Base-by-base conservation (phyloP, 768 basidiomycete species). In the Scleroderma citrinum region DNA sequence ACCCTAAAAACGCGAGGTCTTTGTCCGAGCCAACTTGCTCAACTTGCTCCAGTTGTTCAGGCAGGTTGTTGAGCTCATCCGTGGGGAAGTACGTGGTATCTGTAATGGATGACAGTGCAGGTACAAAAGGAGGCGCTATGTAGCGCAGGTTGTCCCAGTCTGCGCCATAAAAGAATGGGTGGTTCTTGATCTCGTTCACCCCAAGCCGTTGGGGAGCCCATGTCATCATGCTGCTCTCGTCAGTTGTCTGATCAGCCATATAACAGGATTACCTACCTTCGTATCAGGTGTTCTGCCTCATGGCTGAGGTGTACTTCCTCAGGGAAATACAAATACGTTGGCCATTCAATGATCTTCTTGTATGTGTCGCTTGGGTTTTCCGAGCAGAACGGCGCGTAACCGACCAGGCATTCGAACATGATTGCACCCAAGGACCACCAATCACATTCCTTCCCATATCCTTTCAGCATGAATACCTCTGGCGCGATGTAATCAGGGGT, bases 351-450 rank as follows among this genome's bases (percentile, higher is more conserved):
- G 60, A 99, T 98, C 73, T 98, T 98, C 64, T 92, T 87, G 74
- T 99, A 99, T 16, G 94, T 97, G 64, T 99, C 95, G 56, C 87
- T 89, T 14, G 95, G 94, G 61, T 92, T 92, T 63, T 97, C 93
- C 4, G 92, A 83, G 69, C 95, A 99, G 78, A 97, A 97, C 5
- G 94, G 95, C 14, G 95, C 93, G 65, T 94, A 98, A 52, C 95
- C 95, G 55, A 97, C 92, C 31, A 99, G 75, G 69, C 95, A 98
- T 69, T 99, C 95, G 64, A 94, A 99, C 83, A 94, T 96, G 67
- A 99, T 98, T 5, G 95, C 94, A 12, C 95, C 95, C 48, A 99
- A 71, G 32, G 95, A 97, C 95, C 95, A 99, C 95, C 95, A 99
- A 69, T 99, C 95, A 63, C 95, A 98, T 69, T 97, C 95, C 68